Conservation (phyloP, 345 rosid species). For the Brassica nigra region DNA sequence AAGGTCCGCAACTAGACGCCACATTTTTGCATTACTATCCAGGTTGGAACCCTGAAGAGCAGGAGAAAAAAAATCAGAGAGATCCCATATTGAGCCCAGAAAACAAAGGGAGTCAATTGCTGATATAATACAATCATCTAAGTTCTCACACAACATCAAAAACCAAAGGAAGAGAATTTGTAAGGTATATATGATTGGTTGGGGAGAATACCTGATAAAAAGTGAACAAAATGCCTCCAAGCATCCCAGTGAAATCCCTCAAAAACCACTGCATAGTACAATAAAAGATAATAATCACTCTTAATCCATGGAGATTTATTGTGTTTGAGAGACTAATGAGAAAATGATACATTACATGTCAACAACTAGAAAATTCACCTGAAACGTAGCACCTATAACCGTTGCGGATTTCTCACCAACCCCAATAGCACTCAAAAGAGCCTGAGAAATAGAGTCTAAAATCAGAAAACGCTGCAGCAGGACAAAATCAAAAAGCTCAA, state of each 20-base stretch:
- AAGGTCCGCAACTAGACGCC: constrained; percentile 95
- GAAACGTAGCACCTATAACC: constrained; percentile 93
- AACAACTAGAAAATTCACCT: constrained; percentile 46
- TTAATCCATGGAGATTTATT: neutral
- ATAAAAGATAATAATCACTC: neutral
- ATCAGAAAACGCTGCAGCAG: constrained; percentile 2
- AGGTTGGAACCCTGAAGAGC: constrained; percentile 78
- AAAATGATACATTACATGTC: neutral
- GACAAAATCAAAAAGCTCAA: neutral
- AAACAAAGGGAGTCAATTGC: neutral
- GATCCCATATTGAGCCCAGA: neutral
- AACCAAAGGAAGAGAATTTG: neutral
- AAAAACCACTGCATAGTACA: constrained; percentile 75
- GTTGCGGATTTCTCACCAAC: constrained; percentile 97
- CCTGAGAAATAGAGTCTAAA: constrained; percentile 45
- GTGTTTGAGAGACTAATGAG: neutral
- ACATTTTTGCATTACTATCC: constrained; percentile 93
- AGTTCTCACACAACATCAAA: neutral
- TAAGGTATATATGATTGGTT: neutral
- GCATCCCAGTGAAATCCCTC: constrained; percentile 96
- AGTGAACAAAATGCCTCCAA: constrained; percentile 92
- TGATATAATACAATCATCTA: neutral
- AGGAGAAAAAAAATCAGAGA: neutral
- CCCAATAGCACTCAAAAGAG: constrained; percentile 91
- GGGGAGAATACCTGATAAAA: constrained; percentile 71